Evolutionary conservation across 768 basidiomycete genomes (phyloP).

Genomic region (Agrocybe praecox): DNA sequence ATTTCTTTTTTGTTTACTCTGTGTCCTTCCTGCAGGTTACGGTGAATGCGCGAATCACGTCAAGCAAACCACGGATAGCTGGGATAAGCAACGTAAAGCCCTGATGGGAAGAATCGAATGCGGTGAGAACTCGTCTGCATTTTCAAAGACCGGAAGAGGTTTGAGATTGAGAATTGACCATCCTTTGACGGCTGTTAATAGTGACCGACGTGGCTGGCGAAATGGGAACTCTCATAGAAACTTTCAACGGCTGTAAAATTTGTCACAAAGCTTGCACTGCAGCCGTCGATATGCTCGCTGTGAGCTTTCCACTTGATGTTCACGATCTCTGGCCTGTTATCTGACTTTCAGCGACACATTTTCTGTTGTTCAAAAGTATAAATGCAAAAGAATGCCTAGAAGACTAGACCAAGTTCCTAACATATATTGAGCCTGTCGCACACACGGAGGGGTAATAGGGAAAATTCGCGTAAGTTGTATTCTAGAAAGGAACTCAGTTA

Average conservation of each 20-base stretch:
- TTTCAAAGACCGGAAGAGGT: background rate
- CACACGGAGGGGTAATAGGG: constrained; percentile 1
- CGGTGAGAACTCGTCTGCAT: constrained; percentile 35
- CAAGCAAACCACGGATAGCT: constrained; percentile 42
- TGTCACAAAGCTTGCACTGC: constrained; percentile 66
- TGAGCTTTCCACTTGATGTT: constrained; percentile 30
- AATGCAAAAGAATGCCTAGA: constrained; percentile 56
- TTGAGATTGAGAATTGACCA: background rate
- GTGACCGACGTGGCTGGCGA: constrained; percentile 70
- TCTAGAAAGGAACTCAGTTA: constrained; percentile 43
- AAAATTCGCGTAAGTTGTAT: constrained; percentile 15
- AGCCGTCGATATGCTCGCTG: constrained; percentile 70
- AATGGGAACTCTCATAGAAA: constrained; percentile 56
- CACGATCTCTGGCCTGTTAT: constrained; percentile 5
- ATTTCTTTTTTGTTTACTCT: background rate
- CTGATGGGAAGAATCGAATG: constrained; percentile 53
- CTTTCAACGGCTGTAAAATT: constrained; percentile 47
- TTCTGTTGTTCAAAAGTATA: too few relatives aligned
- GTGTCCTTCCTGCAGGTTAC: constrained; percentile 41
- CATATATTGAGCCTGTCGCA: constrained; percentile 19
- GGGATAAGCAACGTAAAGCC: constrained; percentile 53
- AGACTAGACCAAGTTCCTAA: constrained; percentile 50
- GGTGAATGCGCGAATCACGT: constrained; percentile 60
- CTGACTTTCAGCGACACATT: constrained; percentile 1
- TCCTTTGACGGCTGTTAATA: constrained; percentile 25